Evolutionary conservation across 495 filamentous ascomycete species (phyloP).

Genomic region (Cercophora scortea): DNA sequence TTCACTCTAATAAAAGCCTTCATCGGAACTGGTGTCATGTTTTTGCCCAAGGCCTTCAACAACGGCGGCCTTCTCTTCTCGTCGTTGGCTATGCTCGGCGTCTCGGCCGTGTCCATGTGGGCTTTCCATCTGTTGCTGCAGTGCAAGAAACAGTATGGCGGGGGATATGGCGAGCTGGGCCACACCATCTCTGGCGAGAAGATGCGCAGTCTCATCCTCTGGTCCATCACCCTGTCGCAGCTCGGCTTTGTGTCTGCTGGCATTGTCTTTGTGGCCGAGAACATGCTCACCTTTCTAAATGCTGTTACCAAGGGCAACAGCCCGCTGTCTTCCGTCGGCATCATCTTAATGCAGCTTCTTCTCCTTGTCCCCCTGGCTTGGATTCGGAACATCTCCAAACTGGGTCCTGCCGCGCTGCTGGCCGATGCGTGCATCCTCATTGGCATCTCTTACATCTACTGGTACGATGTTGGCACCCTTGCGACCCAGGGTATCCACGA

Average conservation of each 20-base stretch:
- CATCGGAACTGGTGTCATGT: constrained; percentile 61
- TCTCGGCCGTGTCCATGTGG: constrained; percentile 48
- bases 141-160: constrained; percentile 43
- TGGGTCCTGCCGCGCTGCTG: constrained; percentile 50
- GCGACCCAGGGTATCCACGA: constrained; percentile 36
- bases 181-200: constrained; percentile 41
- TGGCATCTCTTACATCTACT: constrained; percentile 58
- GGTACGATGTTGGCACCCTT: constrained; percentile 48
- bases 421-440: constrained; percentile 57
- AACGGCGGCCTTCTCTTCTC: constrained; percentile 64
- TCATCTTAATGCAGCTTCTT: constrained; percentile 51
- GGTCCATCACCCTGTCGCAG: constrained; percentile 57
- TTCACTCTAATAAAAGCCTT: constrained; percentile 62
- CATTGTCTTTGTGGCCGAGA: constrained; percentile 60
- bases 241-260: constrained; percentile 60
- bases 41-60: constrained; percentile 58
- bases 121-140: constrained; percentile 57
- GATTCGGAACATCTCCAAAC: constrained; percentile 58
- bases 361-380: constrained; percentile 50
- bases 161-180: constrained; percentile 58
- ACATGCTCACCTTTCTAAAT: constrained; percentile 48
- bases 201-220: constrained; percentile 47
- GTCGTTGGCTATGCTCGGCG: constrained; percentile 46
- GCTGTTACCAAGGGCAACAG: constrained; percentile 37
- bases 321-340: constrained; percentile 33